Percentiles rank a stretch among this genome's conserved stretches.
Conservation (phyloP, 345 rosid genomes). For the Salix arbutifolia region DNA sequence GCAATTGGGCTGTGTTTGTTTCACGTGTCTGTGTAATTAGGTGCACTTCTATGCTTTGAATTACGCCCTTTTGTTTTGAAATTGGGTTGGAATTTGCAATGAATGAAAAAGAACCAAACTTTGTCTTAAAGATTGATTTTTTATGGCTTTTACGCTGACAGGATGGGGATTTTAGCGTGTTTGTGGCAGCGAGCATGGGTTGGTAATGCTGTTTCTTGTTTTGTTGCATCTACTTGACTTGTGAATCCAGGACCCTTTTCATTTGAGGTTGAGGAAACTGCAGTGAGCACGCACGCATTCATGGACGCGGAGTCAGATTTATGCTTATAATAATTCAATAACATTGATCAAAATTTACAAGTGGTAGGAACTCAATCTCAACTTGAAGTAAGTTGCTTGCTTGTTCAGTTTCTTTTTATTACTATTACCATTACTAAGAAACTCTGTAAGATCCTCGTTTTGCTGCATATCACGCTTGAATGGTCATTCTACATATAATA, state of each 20-base stretch:
- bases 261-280: conserved; percentile 11
- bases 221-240: conserved; percentile 7
- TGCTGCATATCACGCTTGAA: background rate
- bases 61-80: background rate
- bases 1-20: background rate
- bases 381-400: conserved; percentile 35
- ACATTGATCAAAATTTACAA: conserved; percentile 48
- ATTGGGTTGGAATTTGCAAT: background rate
- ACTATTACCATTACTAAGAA: background rate
- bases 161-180: background rate
- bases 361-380: conserved; percentile 24
- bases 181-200: background rate
- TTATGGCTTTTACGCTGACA: background rate
- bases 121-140: background rate
- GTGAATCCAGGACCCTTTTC: conserved; percentile 18
- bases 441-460: background rate
- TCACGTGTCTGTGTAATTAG: background rate
- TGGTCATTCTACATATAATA: background rate
- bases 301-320: background rate
- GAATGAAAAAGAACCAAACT: background rate
- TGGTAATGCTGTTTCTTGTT: conserved; percentile 12
- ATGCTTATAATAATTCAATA: conserved; percentile 15
- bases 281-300: conserved; percentile 2
- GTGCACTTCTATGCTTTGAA: background rate
- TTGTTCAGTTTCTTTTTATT: background rate